Percentiles rank a stretch among this genome's conserved stretches.
phyloP scores from a whole-genome alignment of 805 yeast genomes.

The Ogataea ganodermae region DNA sequence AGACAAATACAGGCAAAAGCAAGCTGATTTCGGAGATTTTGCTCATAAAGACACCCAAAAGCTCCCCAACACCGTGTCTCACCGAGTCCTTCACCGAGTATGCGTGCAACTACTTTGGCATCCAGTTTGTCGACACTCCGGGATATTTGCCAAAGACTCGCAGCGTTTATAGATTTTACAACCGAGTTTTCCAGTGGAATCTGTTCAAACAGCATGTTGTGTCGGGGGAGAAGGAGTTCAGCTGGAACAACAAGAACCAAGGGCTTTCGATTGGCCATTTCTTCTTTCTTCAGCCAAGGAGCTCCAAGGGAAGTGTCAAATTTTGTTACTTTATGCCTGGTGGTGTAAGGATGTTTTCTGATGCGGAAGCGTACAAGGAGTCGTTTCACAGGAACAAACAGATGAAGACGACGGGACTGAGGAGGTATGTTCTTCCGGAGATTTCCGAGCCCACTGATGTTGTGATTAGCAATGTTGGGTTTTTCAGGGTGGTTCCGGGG shows the following conservation, averaged over 20 bases:
- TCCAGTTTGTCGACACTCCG: slow-evolving; percentile 32
- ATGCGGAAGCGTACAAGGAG: not conserved
- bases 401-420: not conserved
- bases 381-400: not conserved
- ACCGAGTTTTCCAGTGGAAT: not conserved
- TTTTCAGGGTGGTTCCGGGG: not conserved
- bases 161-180: slow-evolving; percentile 23
- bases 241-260: slow-evolving; percentile 7
- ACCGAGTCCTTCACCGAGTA: slow-evolving; percentile 18
- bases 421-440: not conserved
- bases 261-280: not conserved
- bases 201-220: not conserved
- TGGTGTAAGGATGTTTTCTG: not conserved
- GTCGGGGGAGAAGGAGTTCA: not conserved
- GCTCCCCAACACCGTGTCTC: slow-evolving; percentile 21
- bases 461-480: not conserved
- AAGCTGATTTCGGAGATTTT: slow-evolving; percentile 18
- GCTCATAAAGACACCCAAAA: slow-evolving; percentile 3
- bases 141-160: slow-evolving; percentile 26
- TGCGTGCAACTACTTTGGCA: slow-evolving; percentile 16
- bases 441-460: not conserved
- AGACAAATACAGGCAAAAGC: slow-evolving; percentile 34
- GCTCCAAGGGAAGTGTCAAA: not conserved
- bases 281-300: not conserved
- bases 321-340: not conserved